Evolutionary conservation across 768 basidiomycete species (phyloP).

Genomic region (Rhodotorula paludigena): DNA sequence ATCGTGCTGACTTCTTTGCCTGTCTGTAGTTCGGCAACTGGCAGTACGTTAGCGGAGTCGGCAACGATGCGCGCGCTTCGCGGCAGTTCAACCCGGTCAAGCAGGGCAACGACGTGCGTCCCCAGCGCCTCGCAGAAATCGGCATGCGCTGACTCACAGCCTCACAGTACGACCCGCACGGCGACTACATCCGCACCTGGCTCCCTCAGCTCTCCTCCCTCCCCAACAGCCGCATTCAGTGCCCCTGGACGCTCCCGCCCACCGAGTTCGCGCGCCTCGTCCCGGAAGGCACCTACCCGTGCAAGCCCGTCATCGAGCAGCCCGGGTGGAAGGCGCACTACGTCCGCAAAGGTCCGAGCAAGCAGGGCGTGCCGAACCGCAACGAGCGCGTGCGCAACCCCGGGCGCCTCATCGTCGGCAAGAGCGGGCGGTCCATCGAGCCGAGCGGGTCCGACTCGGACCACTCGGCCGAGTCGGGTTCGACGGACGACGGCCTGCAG

Average conservation of each 20-base stretch:
- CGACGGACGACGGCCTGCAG: no score
- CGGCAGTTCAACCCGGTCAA: slow-evolving; percentile 43
- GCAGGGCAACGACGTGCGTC: slow-evolving; percentile 39
- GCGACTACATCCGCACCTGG: slow-evolving; percentile 37
- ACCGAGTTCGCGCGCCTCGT: slow-evolving; percentile 19
- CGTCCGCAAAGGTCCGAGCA: slow-evolving; percentile 25
- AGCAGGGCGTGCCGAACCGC: slow-evolving; percentile 26
- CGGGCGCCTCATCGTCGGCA: not conserved
- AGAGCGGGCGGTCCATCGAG: not conserved
- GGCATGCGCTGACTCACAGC: no score
- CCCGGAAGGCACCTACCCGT: slow-evolving; percentile 23
- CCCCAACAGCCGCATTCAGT: slow-evolving; percentile 26
- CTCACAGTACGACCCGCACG: slow-evolving; percentile 29
- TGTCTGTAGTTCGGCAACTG: slow-evolving; percentile 30
- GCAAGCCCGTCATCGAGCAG: slow-evolving; percentile 37
- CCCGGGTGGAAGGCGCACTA: slow-evolving; percentile 40
- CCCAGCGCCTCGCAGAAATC: no score
- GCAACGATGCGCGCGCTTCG: slow-evolving; percentile 40
- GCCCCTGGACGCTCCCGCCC: slow-evolving; percentile 37
- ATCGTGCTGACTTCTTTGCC: not conserved
- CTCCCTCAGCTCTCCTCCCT: slow-evolving; percentile 36
- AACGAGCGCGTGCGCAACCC: slow-evolving; percentile 32
- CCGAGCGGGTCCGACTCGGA: not conserved
- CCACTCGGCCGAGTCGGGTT: not conserved
- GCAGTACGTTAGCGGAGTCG: slow-evolving; percentile 34